Base-by-base conservation (phyloP, 2,329 filamentous ascomycete species). In the Coniochaeta sp. region DNA sequence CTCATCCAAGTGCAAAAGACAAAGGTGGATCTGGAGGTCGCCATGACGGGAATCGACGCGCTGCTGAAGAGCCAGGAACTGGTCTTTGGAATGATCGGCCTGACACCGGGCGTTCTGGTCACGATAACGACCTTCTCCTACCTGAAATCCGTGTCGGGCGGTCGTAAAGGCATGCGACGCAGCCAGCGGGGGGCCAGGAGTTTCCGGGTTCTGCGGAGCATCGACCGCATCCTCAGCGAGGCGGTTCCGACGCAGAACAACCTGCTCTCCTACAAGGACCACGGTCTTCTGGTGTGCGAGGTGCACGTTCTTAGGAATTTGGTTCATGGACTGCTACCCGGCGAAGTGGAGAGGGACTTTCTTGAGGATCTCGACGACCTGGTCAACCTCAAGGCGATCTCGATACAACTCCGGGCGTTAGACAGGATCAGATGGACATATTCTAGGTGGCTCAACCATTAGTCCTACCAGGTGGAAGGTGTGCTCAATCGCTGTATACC, bases 1-100 rank as follows among this genome's bases (percentile, higher is more conserved):
- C 80, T 99, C 52, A 98, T 99, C 59, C 95, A 99, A 71, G 88
- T 99, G 40, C 95, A 99, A 70, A 99, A 99, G 81, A 98, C 95
- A 24, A 99, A 99, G 78, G 95, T 99, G 9, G 95, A 99, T 70
- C 87, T 99, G 14, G 95, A 99, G 73, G 88, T 98, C 62, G 95
- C 95, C 16, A 93, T 99, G 77, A 91, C 90, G 62, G 95, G 95
- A 19, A 99, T 99, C 65, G 93, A 99, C 77, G 86, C 91, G 36
- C 82, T 99, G 34, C 81, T 99, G 61, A 96, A 95, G 77, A 97
- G 93, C 69, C 95, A 99, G 71, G 93, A 99, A 71, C 82, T 99
- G 55, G 90, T 99, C 26, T 99, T 99, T 75, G 95, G 91, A n/a
- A 96, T 99, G 69, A 88, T 99, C 40, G 93, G 93, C 6, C 79